phyloP scores from a whole-genome alignment of 306 rosid genomes.

The Astragalus glycyphyllos region DNA sequence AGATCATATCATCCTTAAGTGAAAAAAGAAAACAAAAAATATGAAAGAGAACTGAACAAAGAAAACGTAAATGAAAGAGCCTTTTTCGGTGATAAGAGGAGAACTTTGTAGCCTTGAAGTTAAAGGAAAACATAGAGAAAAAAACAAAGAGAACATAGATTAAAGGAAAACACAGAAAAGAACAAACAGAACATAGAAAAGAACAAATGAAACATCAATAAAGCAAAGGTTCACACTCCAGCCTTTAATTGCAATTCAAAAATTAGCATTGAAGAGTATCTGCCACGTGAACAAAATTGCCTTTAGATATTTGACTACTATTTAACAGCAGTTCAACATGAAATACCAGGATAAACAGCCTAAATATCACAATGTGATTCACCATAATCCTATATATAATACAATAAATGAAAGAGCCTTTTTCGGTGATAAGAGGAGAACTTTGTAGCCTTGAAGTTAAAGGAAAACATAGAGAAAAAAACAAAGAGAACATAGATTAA shows the following conservation, averaged over 20 bases:
- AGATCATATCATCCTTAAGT: slow-evolving; percentile 3
- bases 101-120: too few relatives aligned
- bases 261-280: neutral
- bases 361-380: slow-evolving; percentile 4
- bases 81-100: neutral
- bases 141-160: slow-evolving; percentile 3
- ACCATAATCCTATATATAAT: neutral
- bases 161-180: too few relatives aligned
- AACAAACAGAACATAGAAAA: too few relatives aligned
- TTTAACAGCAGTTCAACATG: neutral
- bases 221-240: neutral
- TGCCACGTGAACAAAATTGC: neutral
- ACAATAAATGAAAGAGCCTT: too few relatives aligned
- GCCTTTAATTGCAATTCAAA: neutral
- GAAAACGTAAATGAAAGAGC: slow-evolving; percentile 1
- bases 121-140: neutral
- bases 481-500: slow-evolving; percentile 11
- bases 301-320: neutral
- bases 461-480: neutral
- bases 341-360: slow-evolving; percentile 4
- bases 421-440: too few relatives aligned
- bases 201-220: slow-evolving; percentile 8
- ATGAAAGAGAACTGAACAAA: neutral
- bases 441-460: neutral
- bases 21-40: neutral